phyloP scores from a whole-genome alignment of 129 eudicot genomes.

The Pulicaria dysenterica region DNA sequence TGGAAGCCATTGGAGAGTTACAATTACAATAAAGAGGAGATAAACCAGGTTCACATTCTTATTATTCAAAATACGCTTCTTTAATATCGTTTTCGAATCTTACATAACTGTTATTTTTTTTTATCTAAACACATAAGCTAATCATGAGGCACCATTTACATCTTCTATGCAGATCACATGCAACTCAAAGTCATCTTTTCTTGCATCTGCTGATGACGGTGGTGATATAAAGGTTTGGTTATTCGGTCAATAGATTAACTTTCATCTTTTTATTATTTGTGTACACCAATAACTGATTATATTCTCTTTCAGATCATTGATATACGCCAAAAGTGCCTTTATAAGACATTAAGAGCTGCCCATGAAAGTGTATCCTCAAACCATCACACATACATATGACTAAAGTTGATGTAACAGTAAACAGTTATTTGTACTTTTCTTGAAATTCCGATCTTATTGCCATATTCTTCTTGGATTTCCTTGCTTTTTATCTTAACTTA shows the following conservation, averaged over 20 bases:
- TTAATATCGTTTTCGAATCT: neutral
- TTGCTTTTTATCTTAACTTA: constrained; percentile 34
- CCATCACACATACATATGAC: too few relatives aligned
- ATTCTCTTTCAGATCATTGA: constrained; percentile 72
- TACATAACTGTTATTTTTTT: neutral
- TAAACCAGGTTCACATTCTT: constrained; percentile 67
- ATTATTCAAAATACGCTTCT: neutral
- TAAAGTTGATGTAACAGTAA: too few relatives aligned
- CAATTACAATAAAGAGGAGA: constrained; percentile 88
- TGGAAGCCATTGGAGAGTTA: constrained; percentile 74
- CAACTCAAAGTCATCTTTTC: constrained; percentile 81
- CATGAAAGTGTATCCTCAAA: constrained; percentile 87
- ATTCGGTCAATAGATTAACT: neutral
- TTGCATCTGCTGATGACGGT: constrained; percentile 94
- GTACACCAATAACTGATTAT: constrained; percentile 8
- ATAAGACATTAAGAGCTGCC: constrained; percentile 89
- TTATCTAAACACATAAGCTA: too few relatives aligned
- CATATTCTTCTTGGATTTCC: constrained; percentile 1
- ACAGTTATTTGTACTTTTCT: neutral
- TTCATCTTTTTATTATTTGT: neutral
- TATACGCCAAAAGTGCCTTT: constrained; percentile 64
- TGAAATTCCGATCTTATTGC: neutral
- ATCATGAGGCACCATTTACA: neutral
- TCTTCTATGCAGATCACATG: constrained; percentile 60
- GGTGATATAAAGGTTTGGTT: constrained; percentile 86